phyloP scores from a whole-genome alignment of 129 eudicot species.

The Smallanthus sonchifolius region DNA sequence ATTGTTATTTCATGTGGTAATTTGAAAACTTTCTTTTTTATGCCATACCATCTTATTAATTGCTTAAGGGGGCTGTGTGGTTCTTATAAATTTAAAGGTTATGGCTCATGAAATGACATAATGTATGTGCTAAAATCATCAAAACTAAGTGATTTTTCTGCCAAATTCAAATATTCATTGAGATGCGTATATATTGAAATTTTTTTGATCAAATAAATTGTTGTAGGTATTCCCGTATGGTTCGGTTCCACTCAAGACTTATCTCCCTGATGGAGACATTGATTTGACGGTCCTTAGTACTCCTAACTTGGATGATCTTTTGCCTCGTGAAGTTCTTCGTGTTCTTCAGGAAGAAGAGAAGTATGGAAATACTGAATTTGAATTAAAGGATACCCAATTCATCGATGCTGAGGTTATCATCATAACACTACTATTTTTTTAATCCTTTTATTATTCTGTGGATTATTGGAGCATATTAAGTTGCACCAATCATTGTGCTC shows the following conservation, averaged over 20 bases:
- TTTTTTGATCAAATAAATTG: not conserved
- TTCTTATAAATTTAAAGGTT: not conserved
- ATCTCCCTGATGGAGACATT: slow-evolving; percentile 96
- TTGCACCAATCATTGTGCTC: not conserved
- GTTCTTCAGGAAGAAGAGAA: slow-evolving; percentile 66
- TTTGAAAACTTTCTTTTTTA: not conserved
- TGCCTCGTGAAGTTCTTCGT: slow-evolving; percentile 67
- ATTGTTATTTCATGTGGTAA: not conserved
- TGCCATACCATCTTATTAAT: not conserved
- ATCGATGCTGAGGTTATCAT: slow-evolving; percentile 87
- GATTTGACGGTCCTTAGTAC: slow-evolving; percentile 68
- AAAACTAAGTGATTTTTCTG: not conserved
- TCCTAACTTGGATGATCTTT: slow-evolving; percentile 43
- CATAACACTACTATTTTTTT: not conserved
- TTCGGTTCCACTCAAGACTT: slow-evolving; percentile 93
- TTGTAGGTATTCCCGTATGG: slow-evolving; percentile 86
- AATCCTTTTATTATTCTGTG: not conserved
- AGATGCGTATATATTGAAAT: slow-evolving; percentile 2
- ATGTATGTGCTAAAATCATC: not conserved
- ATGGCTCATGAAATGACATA: not conserved
- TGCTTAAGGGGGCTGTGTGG: not conserved
- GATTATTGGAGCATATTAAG: not conserved
- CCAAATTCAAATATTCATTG: not conserved
- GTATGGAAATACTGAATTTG: slow-evolving; percentile 55
- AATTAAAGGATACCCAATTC: slow-evolving; percentile 68